Base-by-base conservation (phyloP, 1,284 basidiomycete genomes). In the Leucoagaricus sp. region DNA sequence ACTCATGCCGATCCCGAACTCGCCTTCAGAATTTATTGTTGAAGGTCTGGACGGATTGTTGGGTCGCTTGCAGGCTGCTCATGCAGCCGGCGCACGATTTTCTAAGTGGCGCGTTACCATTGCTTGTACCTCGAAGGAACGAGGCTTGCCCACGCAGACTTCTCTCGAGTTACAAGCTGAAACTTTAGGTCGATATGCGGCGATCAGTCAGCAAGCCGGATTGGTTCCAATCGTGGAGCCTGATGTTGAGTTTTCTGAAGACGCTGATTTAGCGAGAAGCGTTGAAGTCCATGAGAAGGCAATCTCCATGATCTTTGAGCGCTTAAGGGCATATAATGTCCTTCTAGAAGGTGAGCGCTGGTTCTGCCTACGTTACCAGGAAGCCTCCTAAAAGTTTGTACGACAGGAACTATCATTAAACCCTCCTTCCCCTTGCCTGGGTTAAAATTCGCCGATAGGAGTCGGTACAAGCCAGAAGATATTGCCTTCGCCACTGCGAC, bases 171-270 rank as follows among this genome's bases (percentile, higher is more conserved):
- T 67, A 6, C 78, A 80, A 59, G 78, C 75, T 28, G 77, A 78
- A 59, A 75, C 69, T 31, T 64, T 80, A 19, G 76, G 76, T 4
- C 70, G 74, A 19, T 80, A 76, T 62, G 75, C 79, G 23, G 72
- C 75, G 1, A 73, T 79, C 56, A 79, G 76, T 60, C 77, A 79
- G 60, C 72, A 79, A 63, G 78, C 77, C 3, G 79, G 79, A 23
- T 62, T 83, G 23, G 79, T 81, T 9, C 80, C 80, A 1, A 78
- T 82, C 53, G 74, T 83, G 5, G 80, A 82, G 61, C 80, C 79
- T 3, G 81, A 82, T 62, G 76, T 82, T 17, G 76, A 82, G 63
- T 81, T 82, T 61, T 66, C 69, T 31, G 79, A 70, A 33, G 79
- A 82, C 48, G 77, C 79, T 17, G 72, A 75, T 60, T 61, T 82